Base-by-base conservation (phyloP, 192 early-diverging fungal species). In the Irineochytrium annulatum region DNA sequence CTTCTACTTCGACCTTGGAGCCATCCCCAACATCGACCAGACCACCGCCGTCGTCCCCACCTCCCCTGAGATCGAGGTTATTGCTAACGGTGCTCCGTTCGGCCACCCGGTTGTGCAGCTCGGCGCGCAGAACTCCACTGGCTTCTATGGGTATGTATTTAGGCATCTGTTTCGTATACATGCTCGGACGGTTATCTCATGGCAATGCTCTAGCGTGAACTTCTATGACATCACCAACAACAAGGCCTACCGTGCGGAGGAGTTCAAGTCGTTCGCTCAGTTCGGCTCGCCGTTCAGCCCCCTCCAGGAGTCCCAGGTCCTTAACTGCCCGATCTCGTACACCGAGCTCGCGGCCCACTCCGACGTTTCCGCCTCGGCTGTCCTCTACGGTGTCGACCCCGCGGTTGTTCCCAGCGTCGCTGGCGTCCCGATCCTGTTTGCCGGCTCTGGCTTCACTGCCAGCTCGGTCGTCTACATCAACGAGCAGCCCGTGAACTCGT, bases 61-160 rank as follows among this genome's bases (percentile, higher is more conserved):
- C 22, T 37, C 57, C 3, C 55, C 52, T 46, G 48, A 41, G 24
- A 48, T 65, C 35, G 20, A 24, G 14, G 24, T 49, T 5, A 8
- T 49, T 8, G 26, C 13, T 14, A 22, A 8, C 22, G 46, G 46
- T 20, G 11, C 8, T 8, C 46, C 46, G 8, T 49, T 49, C 46
- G 46, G 46, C 26, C 6, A 14, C 6, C 46, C 46, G 13, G 46
- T 49, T 17, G 6, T 49, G 8, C 11, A 49, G 46, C 8, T 8
- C 24, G 46, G 46, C 26, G 11, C 8, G n/a, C 5, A 27, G 20
- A 14, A 17, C 22, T n/a, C 63, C 14, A 58, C 55, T 29, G 55
- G 63, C 22, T 65, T 65, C 56, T 65, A 65, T 37, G 26, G 28
- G 63, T 65, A 51, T 48, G 63, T 65, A 22, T 6, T 20, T 26